Percentiles rank a stretch among this genome's conserved stretches.
Evolutionary conservation across 257 asterid genomes (phyloP).

Genomic region (Nicotiana knightiana): DNA sequence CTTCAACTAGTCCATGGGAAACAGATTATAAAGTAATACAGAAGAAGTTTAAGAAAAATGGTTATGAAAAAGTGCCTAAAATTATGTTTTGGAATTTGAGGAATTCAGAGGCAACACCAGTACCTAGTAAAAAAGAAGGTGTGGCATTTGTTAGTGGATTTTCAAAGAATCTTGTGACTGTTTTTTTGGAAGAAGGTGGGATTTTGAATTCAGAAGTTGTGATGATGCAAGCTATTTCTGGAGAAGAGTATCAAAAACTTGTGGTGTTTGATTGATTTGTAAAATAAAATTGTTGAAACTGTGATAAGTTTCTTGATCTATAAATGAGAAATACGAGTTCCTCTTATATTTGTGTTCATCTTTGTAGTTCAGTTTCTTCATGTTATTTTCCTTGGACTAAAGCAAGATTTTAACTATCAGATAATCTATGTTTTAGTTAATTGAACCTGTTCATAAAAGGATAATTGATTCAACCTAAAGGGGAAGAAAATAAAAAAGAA

Average conservation of each 20-base stretch:
- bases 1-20: conserved; percentile 4
- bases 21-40: not conserved
- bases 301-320: not conserved
- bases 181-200: not conserved
- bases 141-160: not conserved
- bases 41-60: not conserved
- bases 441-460: too few species aligned
- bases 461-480: too few species aligned
- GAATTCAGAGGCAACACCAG: conserved; percentile 1
- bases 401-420: too few species aligned
- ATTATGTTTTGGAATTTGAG: conserved; percentile 4
- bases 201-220: not conserved
- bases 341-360: not conserved
- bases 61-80: not conserved
- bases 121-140: not conserved
- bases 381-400: too few species aligned
- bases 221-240: not conserved
- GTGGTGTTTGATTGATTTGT: not conserved
- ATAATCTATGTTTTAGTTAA: too few species aligned
- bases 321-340: not conserved
- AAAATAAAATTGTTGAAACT: not conserved
- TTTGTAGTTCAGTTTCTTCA: too few species aligned
- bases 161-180: not conserved
- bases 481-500: too few species aligned
- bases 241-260: not conserved